Conservation (phyloP, 306 rosid species). For the Trichosanthes truncata region DNA sequence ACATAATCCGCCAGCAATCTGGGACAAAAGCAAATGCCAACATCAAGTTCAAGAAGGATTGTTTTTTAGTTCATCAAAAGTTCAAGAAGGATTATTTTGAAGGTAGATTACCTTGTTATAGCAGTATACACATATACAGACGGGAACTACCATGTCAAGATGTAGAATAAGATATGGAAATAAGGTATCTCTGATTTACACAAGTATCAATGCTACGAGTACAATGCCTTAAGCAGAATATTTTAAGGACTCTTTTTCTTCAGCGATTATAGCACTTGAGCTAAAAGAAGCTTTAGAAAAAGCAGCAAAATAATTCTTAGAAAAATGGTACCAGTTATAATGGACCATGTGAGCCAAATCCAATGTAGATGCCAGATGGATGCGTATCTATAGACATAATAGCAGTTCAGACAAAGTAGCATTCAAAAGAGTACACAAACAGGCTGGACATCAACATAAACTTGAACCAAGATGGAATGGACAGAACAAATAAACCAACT, state of each 20-base stretch:
- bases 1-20: slow-evolving; percentile 76
- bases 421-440: background rate
- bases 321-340: background rate
- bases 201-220: background rate
- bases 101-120: background rate
- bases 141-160: background rate
- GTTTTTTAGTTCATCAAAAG: background rate
- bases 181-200: background rate
- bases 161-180: background rate
- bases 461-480: background rate
- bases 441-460: background rate
- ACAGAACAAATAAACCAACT: background rate
- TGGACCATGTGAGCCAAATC: background rate
- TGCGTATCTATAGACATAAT: background rate
- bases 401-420: background rate
- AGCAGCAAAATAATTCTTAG: background rate
- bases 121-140: background rate
- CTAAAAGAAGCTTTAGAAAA: background rate
- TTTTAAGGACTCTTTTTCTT: background rate
- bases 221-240: background rate
- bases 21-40: slow-evolving; percentile 1
- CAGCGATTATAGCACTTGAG: background rate
- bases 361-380: background rate
- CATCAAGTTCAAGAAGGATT: slow-evolving; percentile 1
- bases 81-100: background rate